Evolutionary conservation across 805 yeast genomes (phyloP).

Genomic region (Candida xiaguanensis): DNA sequence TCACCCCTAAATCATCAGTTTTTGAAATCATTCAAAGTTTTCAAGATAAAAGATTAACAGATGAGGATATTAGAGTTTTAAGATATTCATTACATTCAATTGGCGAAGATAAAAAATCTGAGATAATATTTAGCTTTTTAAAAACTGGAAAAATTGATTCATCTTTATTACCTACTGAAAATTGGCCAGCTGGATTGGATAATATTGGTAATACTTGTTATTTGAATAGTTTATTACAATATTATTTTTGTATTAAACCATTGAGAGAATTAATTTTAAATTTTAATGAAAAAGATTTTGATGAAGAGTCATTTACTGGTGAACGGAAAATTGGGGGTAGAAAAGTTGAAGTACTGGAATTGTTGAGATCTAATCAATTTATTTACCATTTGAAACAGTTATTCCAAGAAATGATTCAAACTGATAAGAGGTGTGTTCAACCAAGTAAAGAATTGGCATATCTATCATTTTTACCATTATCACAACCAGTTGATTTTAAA

Average conservation of each 20-base stretch:
- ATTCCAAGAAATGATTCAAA: slow-evolving; percentile 65
- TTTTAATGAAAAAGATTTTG: slow-evolving; percentile 40
- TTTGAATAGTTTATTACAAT: slow-evolving; percentile 84
- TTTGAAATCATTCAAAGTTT: slow-evolving; percentile 51
- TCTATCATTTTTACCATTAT: slow-evolving; percentile 75
- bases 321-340: slow-evolving; percentile 79
- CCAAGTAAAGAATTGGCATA: slow-evolving; percentile 86
- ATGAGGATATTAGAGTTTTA: slow-evolving; percentile 50
- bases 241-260: slow-evolving; percentile 82
- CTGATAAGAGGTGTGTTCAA: slow-evolving; percentile 60
- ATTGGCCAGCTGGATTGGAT: slow-evolving; percentile 88
- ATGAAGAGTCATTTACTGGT: slow-evolving; percentile 7
- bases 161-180: slow-evolving; percentile 52
- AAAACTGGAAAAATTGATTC: slow-evolving; percentile 60
- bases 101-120: slow-evolving; percentile 53
- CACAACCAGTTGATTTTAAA: slow-evolving; percentile 60
- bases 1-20: slow-evolving; percentile 48
- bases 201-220: slow-evolving; percentile 97
- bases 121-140: slow-evolving; percentile 52
- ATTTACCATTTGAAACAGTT: slow-evolving; percentile 67
- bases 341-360: slow-evolving; percentile 71
- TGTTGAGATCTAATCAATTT: slow-evolving; percentile 78
- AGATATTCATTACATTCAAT: slow-evolving; percentile 56
- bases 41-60: slow-evolving; percentile 33
- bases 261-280: slow-evolving; percentile 61